A percentile compares a stretch with the other conserved stretches of the same genome.
These are phyloP conservation scores for Dipodascus geniculatus DNA, from an alignment of 805 yeast genomes.

Conservation along the genomic window DNA sequence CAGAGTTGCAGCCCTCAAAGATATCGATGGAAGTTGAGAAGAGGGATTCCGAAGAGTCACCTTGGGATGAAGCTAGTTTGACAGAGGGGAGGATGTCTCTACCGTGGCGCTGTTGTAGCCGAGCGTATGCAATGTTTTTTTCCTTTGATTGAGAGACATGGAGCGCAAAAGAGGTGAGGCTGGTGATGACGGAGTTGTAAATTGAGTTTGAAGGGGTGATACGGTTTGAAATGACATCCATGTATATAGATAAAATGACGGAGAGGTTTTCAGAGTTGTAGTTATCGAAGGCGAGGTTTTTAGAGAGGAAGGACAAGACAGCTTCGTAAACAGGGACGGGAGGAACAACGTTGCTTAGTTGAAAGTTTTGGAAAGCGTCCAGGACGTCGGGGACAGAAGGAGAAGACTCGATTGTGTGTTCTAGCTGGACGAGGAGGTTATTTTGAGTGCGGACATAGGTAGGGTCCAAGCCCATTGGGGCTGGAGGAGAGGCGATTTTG, in stretches of 20 bases:
- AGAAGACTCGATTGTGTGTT: not conserved
- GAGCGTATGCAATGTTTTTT: slow-evolving; percentile 4
- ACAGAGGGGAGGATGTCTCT: slow-evolving; percentile 7
- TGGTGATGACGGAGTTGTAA: slow-evolving; percentile 18
- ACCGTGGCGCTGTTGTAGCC: slow-evolving; percentile 4
- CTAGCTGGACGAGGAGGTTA: not conserved
- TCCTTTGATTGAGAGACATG: slow-evolving; percentile 1
- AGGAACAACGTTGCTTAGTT: slow-evolving; percentile 7
- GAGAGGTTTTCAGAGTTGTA: slow-evolving; percentile 12
- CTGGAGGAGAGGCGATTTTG: not conserved
- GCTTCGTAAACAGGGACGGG: slow-evolving; percentile 19
- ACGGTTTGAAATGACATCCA: slow-evolving; percentile 16
- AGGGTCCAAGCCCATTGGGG: not conserved
- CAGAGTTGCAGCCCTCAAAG: slow-evolving; percentile 20
- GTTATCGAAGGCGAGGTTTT: slow-evolving; percentile 3
- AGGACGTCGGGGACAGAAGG: slow-evolving; percentile 5
- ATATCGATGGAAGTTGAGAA: slow-evolving; percentile 21
- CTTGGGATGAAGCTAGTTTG: slow-evolving; percentile 4
- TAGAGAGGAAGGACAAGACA: slow-evolving; percentile 13
- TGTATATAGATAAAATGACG: slow-evolving; percentile 20
- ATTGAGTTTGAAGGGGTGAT: slow-evolving; percentile 19
- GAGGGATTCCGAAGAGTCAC: slow-evolving; percentile 12
- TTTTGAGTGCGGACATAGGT: not conserved
- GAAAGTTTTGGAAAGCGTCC: slow-evolving; percentile 7
- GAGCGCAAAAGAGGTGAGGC: slow-evolving; percentile 17